These are phyloP conservation scores for Chiua sp. DNA, from an alignment of 1,284 basidiomycete species.

Conservation along the genomic window DNA sequence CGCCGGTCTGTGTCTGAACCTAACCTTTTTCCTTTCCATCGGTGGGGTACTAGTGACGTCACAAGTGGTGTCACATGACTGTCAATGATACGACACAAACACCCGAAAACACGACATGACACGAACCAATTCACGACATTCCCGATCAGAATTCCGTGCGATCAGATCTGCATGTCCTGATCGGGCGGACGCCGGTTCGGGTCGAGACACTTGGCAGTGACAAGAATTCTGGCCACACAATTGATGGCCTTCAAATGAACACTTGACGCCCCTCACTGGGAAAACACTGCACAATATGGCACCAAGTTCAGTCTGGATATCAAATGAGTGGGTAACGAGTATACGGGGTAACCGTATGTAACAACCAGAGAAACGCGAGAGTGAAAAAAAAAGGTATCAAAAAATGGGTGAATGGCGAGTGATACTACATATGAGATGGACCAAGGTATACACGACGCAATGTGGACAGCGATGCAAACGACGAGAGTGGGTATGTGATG, in stretches of 20 bases:
- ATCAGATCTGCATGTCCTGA: conserved; percentile 37
- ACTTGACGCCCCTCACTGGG: conserved; percentile 21
- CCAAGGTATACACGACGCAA: conserved; percentile 41
- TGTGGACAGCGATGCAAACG: conserved; percentile 43
- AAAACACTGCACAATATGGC: conserved; percentile 13
- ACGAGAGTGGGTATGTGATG: conserved; percentile 38
- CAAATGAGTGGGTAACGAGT: conserved; percentile 38
- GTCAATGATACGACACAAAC: conserved; percentile 12
- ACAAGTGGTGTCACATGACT: conserved; percentile 28
- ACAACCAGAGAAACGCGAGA: conserved; percentile 28
- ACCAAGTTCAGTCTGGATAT: conserved; percentile 36
- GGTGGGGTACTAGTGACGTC: conserved; percentile 25
- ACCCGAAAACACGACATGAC: conserved; percentile 21
- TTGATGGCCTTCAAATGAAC: conserved; percentile 30
- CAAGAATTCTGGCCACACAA: conserved; percentile 13
- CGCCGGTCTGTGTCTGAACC: conserved; percentile 22
- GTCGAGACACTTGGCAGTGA: conserved; percentile 14
- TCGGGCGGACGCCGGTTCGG: conserved; percentile 28
- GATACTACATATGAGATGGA: conserved; percentile 44
- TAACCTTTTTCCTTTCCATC: conserved; percentile 23
- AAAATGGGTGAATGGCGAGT: conserved; percentile 38
- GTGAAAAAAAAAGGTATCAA: conserved; percentile 41
- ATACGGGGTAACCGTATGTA: conserved; percentile 45
- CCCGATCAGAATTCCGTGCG: conserved; percentile 41
- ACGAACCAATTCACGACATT: conserved; percentile 18